A percentile compares a stretch with the other conserved stretches of the same genome.
Evolutionary conservation across 139 green algal genomes (phyloP).

Genomic region (Closterium sp.): DNA sequence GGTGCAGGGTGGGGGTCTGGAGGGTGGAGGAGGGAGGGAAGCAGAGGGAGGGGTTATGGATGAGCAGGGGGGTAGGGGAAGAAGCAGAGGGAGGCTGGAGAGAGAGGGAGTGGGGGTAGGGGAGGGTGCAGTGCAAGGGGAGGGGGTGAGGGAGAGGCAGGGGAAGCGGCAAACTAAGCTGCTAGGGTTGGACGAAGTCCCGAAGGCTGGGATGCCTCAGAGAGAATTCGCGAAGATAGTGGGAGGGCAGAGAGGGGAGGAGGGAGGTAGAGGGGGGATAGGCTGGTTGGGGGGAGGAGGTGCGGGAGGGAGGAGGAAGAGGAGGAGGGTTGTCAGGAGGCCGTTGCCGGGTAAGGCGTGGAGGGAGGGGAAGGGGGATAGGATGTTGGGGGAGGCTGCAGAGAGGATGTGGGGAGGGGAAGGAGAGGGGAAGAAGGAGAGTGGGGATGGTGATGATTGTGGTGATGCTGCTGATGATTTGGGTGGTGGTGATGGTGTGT

Average conservation of each 20-base stretch:
- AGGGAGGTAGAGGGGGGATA: slow-evolving; percentile 1
- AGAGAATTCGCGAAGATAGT: neutral
- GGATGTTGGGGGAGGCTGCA: neutral
- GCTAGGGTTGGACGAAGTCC: neutral
- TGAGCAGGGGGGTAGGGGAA: neutral
- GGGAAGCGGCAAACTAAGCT: neutral
- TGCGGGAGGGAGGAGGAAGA: slow-evolving; percentile 13
- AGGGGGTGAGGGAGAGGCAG: neutral
- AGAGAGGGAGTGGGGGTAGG: neutral
- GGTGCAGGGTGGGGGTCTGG: neutral
- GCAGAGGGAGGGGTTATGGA: too few relatives aligned
- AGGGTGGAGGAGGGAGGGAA: neutral
- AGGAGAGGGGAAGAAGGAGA: neutral
- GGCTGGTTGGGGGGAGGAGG: neutral
- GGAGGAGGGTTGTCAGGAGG: slow-evolving; percentile 1
- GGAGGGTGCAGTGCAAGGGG: neutral
- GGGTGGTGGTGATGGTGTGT: neutral
- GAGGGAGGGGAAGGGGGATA: slow-evolving; percentile 8
- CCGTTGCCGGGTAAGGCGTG: neutral
- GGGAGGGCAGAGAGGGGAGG: slow-evolving; percentile 1
- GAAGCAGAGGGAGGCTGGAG: neutral
- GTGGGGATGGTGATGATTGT: neutral
- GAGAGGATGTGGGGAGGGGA: neutral
- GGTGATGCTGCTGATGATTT: neutral
- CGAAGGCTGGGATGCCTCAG: neutral